phyloP scores from a whole-genome alignment of 2,329 filamentous ascomycete genomes.

The Fusarium tjaetaba region DNA sequence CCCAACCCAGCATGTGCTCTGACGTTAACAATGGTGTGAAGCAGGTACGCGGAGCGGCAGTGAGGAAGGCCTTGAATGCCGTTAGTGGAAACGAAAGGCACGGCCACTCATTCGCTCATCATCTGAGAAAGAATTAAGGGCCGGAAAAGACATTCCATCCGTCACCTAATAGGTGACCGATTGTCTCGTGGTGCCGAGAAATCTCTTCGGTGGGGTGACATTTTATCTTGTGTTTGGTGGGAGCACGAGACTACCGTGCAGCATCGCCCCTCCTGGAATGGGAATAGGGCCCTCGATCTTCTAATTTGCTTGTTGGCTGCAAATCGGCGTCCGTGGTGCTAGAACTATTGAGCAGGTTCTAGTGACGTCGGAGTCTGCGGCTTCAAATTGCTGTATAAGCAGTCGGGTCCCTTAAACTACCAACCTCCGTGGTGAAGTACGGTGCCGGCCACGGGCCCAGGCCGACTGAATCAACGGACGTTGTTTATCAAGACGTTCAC shows the following conservation, averaged over 20 bases:
- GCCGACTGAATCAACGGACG: constrained; percentile 21
- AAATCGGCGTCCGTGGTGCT: constrained; percentile 40
- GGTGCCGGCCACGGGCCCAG: constrained; percentile 38
- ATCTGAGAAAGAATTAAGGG: constrained; percentile 20
- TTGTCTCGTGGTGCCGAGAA: constrained; percentile 45
- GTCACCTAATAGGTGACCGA: constrained; percentile 41
- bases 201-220: constrained; percentile 45
- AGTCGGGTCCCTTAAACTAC: constrained; percentile 31
- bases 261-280: constrained; percentile 35
- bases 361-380: constrained; percentile 40
- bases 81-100: constrained; percentile 20
- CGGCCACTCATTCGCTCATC: constrained; percentile 35
- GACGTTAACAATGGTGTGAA: constrained; percentile 31
- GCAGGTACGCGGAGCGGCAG: constrained; percentile 29
- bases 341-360: constrained; percentile 37
- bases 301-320: constrained; percentile 30
- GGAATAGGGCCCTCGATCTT: constrained; percentile 28
- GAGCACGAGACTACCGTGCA: constrained; percentile 39
- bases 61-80: constrained; percentile 5
- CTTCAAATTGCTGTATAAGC: constrained; percentile 41
- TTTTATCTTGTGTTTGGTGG: constrained; percentile 30
- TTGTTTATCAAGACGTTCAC: constrained; percentile 35
- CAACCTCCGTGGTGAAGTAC: constrained; percentile 28
- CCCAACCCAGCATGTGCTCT: constrained; percentile 41
- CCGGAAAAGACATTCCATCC: constrained; percentile 40